These are phyloP conservation scores for Epichloe brachyelytri DNA, from an alignment of 2,329 filamentous ascomycete genomes.

Conservation along the genomic window DNA sequence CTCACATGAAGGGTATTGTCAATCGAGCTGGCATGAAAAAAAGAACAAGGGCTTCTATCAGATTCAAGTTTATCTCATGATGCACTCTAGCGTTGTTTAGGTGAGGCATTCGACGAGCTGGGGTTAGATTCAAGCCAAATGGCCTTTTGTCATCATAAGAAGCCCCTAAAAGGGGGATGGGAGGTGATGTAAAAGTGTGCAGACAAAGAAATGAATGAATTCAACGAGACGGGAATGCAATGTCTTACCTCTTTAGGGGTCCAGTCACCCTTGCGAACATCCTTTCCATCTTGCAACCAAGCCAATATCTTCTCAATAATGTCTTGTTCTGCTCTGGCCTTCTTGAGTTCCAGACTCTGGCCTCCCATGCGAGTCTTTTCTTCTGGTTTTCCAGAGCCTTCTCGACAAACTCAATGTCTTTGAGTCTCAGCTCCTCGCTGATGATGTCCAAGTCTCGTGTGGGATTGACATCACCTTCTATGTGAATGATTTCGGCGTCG, in stretches of 20 bases:
- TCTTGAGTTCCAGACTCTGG: slow-evolving; percentile 95
- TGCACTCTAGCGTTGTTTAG: slow-evolving; percentile 59
- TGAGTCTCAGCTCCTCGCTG: slow-evolving; percentile 87
- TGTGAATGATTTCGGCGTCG: slow-evolving; percentile 98
- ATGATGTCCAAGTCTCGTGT: slow-evolving; percentile 92
- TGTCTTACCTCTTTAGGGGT: slow-evolving; percentile 79
- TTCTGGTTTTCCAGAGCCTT: slow-evolving; percentile 84
- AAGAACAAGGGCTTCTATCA: slow-evolving; percentile 34
- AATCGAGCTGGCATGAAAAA: slow-evolving; percentile 5
- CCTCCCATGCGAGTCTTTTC: slow-evolving; percentile 93
- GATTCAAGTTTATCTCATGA: slow-evolving; percentile 75
- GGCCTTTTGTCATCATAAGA: slow-evolving; percentile 97
- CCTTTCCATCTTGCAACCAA: slow-evolving; percentile 76
- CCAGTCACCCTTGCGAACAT: slow-evolving; percentile 87
- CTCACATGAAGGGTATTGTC: slow-evolving; percentile 3
- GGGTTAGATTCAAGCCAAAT: slow-evolving; percentile 88
- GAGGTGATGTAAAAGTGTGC: slow-evolving; percentile 4
- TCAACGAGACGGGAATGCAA: slow-evolving; percentile 1
- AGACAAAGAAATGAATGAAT: slow-evolving; percentile 10
- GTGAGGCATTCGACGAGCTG: slow-evolving; percentile 97
- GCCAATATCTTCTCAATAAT: slow-evolving; percentile 82
- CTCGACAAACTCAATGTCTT: slow-evolving; percentile 97
- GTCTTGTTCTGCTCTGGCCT: slow-evolving; percentile 85
- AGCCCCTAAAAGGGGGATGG: slow-evolving; percentile 6
- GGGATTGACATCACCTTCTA: slow-evolving; percentile 96